A percentile compares a stretch with the other conserved stretches of the same genome.
These are phyloP conservation scores for Ciborinia camelliae DNA, from an alignment of 2,329 filamentous ascomycete species.

Conservation along the genomic window DNA sequence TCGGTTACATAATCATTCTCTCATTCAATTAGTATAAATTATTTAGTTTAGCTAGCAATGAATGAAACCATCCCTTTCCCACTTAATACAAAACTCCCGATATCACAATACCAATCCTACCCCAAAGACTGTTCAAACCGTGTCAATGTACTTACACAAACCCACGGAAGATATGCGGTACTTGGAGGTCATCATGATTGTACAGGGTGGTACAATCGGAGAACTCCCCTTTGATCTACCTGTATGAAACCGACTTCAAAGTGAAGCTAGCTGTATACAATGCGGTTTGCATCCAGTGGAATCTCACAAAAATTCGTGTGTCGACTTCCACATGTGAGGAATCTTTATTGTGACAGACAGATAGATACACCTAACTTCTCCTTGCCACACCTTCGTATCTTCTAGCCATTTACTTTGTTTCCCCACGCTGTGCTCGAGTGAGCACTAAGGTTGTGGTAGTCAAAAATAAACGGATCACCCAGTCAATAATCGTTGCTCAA, in stretches of 20 bases:
- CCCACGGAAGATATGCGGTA: neutral
- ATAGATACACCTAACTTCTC: neutral
- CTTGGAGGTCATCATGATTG: neutral
- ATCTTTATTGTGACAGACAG: neutral
- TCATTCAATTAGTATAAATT: no score
- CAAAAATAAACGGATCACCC: neutral
- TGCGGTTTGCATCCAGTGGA: no score
- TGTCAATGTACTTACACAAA: neutral
- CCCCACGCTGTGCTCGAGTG: neutral
- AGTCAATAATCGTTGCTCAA: neutral
- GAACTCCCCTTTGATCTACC: neutral
- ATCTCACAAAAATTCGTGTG: neutral
- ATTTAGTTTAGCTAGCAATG: no score
- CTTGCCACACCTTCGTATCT: neutral
- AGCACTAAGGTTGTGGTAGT: neutral
- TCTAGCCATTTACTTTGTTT: neutral
- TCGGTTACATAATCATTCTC: no score
- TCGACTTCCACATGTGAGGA: neutral
- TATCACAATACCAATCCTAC: no score
- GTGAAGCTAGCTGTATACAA: no score
- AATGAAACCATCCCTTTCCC: no score
- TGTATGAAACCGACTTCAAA: no score
- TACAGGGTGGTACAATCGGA: neutral
- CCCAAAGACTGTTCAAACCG: neutral
- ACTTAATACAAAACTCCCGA: no score